These are phyloP conservation scores for Aschersonia sp. DNA, from an alignment of 2,329 filamentous ascomycete species.

Conservation along the genomic window DNA sequence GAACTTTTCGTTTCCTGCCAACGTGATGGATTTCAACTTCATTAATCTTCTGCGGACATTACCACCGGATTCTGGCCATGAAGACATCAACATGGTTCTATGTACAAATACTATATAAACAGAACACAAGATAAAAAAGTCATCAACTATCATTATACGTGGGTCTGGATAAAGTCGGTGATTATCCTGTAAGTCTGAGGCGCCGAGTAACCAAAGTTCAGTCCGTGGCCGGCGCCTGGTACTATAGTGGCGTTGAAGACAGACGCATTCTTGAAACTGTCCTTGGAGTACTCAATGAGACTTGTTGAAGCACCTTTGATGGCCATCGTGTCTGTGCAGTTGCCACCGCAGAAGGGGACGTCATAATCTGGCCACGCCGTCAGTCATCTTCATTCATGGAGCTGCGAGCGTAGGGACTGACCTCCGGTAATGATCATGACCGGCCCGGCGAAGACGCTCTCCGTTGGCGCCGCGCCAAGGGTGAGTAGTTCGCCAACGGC, in stretches of 20 bases:
- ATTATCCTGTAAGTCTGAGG: slow-evolving; percentile 19
- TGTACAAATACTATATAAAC: too few relatives aligned
- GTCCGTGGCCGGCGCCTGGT: slow-evolving; percentile 31
- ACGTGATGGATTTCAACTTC: too few relatives aligned
- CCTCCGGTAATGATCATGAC: slow-evolving; percentile 44
- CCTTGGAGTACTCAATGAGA: slow-evolving; percentile 25
- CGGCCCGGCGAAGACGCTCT: slow-evolving; percentile 32
- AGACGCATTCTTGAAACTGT: slow-evolving; percentile 27
- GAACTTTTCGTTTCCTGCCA: too few relatives aligned
- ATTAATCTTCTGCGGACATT: too few relatives aligned
- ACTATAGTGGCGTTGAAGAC: slow-evolving; percentile 40
- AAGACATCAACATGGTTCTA: too few relatives aligned
- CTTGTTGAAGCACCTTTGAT: slow-evolving; percentile 19
- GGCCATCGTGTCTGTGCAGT: slow-evolving; percentile 33
- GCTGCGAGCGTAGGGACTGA: slow-evolving; percentile 10
- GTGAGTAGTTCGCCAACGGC: slow-evolving; percentile 45
- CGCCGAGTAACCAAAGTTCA: slow-evolving; percentile 30
- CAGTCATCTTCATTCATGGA: neutral
- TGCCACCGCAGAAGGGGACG: slow-evolving; percentile 45
- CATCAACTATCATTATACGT: neutral
- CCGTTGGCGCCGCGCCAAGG: slow-evolving; percentile 21
- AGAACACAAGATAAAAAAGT: too few relatives aligned
- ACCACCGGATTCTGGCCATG: too few relatives aligned
- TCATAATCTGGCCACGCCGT: slow-evolving; percentile 22
- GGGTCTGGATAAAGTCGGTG: slow-evolving; percentile 15